Evolutionary conservation across 371 early-diverging fungal genomes (phyloP).

Genomic region (Mucor irregularis): DNA sequence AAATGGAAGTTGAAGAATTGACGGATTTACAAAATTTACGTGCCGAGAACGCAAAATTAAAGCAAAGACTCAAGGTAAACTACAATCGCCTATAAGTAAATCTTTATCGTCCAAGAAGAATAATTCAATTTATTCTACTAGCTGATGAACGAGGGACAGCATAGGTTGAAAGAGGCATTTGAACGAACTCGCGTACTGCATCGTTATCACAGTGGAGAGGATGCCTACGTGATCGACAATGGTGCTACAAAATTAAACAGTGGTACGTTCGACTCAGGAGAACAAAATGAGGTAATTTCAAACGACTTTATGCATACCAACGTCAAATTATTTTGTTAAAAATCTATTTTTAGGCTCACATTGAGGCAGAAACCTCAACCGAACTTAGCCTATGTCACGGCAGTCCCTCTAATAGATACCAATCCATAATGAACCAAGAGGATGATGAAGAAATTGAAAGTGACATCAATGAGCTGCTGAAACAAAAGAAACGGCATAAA

Average conservation of each 20-base stretch:
- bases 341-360: neutral
- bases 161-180: slow-evolving; percentile 32
- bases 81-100: neutral
- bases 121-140: neutral
- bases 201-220: neutral
- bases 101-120: neutral
- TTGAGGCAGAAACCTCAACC: neutral
- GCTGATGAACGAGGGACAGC: slow-evolving; percentile 26
- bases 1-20: slow-evolving; percentile 13
- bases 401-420: neutral
- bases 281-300: slow-evolving; percentile 16
- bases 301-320: slow-evolving; percentile 3
- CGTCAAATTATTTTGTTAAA: slow-evolving; percentile 1
- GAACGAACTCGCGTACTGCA: slow-evolving; percentile 15
- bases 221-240: neutral
- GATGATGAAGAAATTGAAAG: neutral
- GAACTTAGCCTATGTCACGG: neutral
- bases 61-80: slow-evolving; percentile 30
- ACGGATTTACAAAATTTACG: slow-evolving; percentile 28
- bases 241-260: neutral
- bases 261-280: too few relatives aligned
- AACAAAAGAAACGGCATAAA: neutral
- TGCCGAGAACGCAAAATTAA: slow-evolving; percentile 32
- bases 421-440: too few relatives aligned
- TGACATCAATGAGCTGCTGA: slow-evolving; percentile 1